Conservation (phyloP, 2,329 filamentous ascomycete species). For the Fusarium incarnatum region DNA sequence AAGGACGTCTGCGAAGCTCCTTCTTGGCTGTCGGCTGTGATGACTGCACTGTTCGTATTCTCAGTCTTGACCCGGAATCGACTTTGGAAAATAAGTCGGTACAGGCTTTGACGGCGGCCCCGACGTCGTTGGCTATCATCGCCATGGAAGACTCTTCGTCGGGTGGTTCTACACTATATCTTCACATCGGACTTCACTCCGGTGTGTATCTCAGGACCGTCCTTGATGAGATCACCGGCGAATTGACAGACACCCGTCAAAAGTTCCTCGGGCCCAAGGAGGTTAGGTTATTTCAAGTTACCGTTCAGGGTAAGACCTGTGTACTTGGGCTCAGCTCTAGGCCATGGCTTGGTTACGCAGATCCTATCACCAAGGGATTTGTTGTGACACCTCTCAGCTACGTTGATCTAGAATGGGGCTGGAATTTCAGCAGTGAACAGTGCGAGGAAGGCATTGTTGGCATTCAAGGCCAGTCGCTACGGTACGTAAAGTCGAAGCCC, state of each 20-base stretch:
- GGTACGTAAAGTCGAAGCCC: constrained; percentile 67
- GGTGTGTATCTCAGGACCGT: constrained; percentile 96
- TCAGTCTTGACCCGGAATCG: constrained; percentile 89
- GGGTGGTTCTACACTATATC: constrained; percentile 87
- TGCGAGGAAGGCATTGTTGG: constrained; percentile 94
- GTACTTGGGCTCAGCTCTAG: constrained; percentile 91
- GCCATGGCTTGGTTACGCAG: constrained; percentile 95
- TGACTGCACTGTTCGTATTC: constrained; percentile 92
- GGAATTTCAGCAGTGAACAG: constrained; percentile 96
- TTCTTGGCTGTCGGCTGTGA: constrained; percentile 97
- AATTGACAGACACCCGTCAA: constrained; percentile 92
- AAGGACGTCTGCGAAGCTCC: constrained; percentile 87
- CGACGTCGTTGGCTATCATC: constrained; percentile 90
- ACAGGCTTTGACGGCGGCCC: constrained; percentile 90
- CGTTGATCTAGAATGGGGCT: constrained; percentile 88
- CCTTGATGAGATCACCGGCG: constrained; percentile 93
- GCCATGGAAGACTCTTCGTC: constrained; percentile 94
- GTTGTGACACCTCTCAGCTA: constrained; percentile 94
- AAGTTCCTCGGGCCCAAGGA: constrained; percentile 93
- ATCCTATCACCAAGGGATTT: constrained; percentile 86
- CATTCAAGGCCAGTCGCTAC: constrained; percentile 86
- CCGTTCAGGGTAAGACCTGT: constrained; percentile 84
- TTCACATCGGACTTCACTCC: constrained; percentile 95
- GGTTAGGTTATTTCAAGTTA: constrained; percentile 91
- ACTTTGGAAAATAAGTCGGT: constrained; percentile 95